Conservation (phyloP, 179 eudicot genomes). For the Drosera spatulata region DNA sequence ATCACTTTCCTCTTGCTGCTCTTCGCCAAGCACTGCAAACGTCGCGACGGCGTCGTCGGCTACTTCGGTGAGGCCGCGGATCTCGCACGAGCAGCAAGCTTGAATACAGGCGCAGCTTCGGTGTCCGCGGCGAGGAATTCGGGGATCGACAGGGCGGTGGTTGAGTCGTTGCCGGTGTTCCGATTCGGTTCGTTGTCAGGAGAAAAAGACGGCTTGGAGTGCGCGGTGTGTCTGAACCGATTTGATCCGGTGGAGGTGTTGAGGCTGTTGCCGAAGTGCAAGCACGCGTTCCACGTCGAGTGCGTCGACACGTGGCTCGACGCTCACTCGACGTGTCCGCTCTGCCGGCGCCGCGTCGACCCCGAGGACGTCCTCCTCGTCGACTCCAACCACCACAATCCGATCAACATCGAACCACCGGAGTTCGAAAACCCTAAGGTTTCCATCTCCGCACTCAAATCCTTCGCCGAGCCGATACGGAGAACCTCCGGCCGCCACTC, state of each 20-base stretch:
- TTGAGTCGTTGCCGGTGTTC: constrained; percentile 68
- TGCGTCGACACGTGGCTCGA: constrained; percentile 82
- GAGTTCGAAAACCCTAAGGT: neutral
- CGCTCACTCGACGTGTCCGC: constrained; percentile 72
- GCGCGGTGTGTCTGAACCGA: constrained; percentile 62
- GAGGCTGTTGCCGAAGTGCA: constrained; percentile 73
- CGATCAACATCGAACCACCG: constrained; percentile 2
- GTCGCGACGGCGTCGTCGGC: neutral
- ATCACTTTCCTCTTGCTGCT: constrained; percentile 60
- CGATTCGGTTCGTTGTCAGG: constrained; percentile 57
- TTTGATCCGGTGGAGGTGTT: constrained; percentile 54
- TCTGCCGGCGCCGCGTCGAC: constrained; percentile 71
- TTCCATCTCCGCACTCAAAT: constrained; percentile 1
- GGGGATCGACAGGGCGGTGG: constrained; percentile 44
- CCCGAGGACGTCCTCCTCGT: constrained; percentile 69
- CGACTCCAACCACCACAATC: neutral
- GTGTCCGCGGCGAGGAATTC: constrained; percentile 30
- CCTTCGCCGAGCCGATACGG: constrained; percentile 9
- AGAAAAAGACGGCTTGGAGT: constrained; percentile 59
- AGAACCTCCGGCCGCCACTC: constrained; percentile 70
- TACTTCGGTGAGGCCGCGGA: neutral
- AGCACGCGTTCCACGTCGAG: constrained; percentile 71
- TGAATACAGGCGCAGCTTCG: neutral
- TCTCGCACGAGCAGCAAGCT: neutral
- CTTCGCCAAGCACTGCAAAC: constrained; percentile 63